A percentile compares a stretch with the other conserved stretches of the same genome.
These are phyloP conservation scores for Ophiostoma himal-ulmi DNA, from an alignment of 2,329 filamentous ascomycete species.

Conservation along the genomic window DNA sequence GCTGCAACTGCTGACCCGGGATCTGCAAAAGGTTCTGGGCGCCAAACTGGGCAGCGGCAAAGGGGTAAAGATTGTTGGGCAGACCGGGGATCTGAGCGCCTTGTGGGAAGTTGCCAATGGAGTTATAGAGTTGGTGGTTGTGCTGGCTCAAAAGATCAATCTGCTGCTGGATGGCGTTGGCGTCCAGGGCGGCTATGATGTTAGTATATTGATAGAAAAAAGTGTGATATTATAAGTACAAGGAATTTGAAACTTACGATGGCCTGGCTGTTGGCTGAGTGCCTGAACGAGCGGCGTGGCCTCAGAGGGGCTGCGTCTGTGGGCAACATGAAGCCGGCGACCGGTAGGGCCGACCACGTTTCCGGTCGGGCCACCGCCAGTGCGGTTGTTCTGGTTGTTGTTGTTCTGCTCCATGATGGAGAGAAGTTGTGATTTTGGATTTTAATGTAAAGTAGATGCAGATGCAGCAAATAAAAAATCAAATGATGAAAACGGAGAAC, in stretches of 20 bases:
- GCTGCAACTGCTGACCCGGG: slow-evolving; percentile 63
- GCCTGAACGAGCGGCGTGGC: slow-evolving; percentile 96
- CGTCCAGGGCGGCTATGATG: slow-evolving; percentile 64
- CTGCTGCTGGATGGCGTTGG: slow-evolving; percentile 95
- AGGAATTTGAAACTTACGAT: background rate
- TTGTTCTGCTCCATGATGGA: slow-evolving; percentile 9
- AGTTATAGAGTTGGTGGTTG: slow-evolving; percentile 71
- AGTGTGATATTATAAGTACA: background rate
- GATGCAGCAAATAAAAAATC: background rate
- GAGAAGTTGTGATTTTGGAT: background rate
- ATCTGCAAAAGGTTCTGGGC: slow-evolving; percentile 60
- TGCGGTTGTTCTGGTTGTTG: slow-evolving; percentile 6
- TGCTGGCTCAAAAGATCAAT: slow-evolving; percentile 96
- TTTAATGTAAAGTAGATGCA: background rate
- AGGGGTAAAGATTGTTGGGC: background rate
- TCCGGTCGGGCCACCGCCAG: slow-evolving; percentile 33
- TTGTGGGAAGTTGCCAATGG: background rate
- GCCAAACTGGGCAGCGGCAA: slow-evolving; percentile 50
- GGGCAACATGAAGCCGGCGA: slow-evolving; percentile 92
- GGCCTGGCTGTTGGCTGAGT: slow-evolving; percentile 32
- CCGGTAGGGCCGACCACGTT: slow-evolving; percentile 66
- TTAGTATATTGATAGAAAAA: background rate
- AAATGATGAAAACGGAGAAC: background rate
- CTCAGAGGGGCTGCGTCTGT: slow-evolving; percentile 94
- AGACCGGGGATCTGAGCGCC: slow-evolving; percentile 40